Evolutionary conservation across 345 rosid genomes (phyloP), one percentile per base, ranked within the genome.

Genomic region (Erodium maritimum): DNA sequence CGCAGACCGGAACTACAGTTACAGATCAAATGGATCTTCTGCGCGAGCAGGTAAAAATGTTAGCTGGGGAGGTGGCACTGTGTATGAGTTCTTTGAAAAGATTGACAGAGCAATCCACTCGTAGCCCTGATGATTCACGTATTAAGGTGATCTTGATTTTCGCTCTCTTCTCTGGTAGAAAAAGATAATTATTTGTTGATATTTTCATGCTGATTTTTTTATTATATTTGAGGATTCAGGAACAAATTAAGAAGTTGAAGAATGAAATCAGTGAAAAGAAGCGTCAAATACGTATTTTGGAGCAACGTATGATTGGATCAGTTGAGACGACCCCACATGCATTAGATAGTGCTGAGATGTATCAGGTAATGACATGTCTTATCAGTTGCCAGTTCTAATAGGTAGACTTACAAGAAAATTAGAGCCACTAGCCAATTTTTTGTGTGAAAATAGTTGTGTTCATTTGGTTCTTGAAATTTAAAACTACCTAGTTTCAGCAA

Each of bases 21-120:
- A 67, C 83, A 17, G 86, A 82, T 76, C 88, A 85, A 73, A 82
- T 78, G 85, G 91, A 85, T 65, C 88, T 85, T 62, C 88, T 85
- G 33, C 75, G 67, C 21, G 91, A 85, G 81, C 91, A 85, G 66
- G 73, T 80, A 70, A 85, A 85, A 70, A 70, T 82, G 84, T 72
- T 85, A 65, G 88, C 87, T 11, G 91, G 81, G 53, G 91, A 85
- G 67, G 77, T 85, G 62, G 91, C 91, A 50, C 75, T 82, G 61
- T 78, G 75, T 45, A 74, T 75, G 42, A 82, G 91, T 66, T 73
- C 88, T 57, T 67, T 85, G 66, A 85, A 85, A 73, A 74, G 91
- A 67, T 69, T 85, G 57, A 78, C 73, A 7, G 87, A 82, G 65
- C 75, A 78, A 73, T 80, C 67, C 7, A 68, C 69, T 20, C 58